These are phyloP conservation scores for Colletotrichum brevisporum DNA, from an alignment of 2,329 filamentous ascomycete species.

Conservation along the genomic window DNA sequence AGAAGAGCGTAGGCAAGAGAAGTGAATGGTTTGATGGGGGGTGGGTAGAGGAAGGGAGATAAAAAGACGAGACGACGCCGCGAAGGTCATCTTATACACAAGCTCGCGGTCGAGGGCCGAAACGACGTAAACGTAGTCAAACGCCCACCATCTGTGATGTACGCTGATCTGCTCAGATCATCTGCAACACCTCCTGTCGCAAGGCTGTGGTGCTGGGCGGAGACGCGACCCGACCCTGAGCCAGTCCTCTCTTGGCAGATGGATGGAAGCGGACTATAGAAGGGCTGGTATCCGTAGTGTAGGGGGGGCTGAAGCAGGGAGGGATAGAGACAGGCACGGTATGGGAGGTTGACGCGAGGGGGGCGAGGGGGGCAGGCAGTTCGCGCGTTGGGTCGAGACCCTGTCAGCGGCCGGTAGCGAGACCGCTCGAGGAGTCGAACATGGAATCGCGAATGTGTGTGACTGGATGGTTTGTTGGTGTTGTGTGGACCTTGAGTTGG, in stretches of 20 bases:
- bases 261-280: conserved; percentile 19
- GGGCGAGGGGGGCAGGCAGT: conserved; percentile 1
- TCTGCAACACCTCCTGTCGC: conserved; percentile 42
- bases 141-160: conserved; percentile 24
- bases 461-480: conserved; percentile 12
- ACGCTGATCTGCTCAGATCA: conserved; percentile 41
- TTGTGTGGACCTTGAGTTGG: conserved; percentile 28
- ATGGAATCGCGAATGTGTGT: conserved; percentile 4
- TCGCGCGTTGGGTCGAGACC: conserved; percentile 32
- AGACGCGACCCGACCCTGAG: conserved; percentile 35
- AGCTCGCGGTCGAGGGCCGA: conserved; percentile 26
- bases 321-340: background rate
- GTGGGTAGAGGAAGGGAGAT: conserved; percentile 17
- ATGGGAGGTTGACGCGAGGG: conserved; percentile 13
- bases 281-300: background rate
- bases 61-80: conserved; percentile 35
- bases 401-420: conserved; percentile 27
- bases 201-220: conserved; percentile 39
- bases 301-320: background rate
- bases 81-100: conserved; percentile 36
- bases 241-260: conserved; percentile 32
- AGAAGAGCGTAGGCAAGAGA: conserved; percentile 36
- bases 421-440: background rate
- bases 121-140: conserved; percentile 37
- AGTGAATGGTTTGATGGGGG: conserved; percentile 26